phyloP scores from a whole-genome alignment of 1,284 basidiomycete species.

The Trichosporon coremiiforme region DNA sequence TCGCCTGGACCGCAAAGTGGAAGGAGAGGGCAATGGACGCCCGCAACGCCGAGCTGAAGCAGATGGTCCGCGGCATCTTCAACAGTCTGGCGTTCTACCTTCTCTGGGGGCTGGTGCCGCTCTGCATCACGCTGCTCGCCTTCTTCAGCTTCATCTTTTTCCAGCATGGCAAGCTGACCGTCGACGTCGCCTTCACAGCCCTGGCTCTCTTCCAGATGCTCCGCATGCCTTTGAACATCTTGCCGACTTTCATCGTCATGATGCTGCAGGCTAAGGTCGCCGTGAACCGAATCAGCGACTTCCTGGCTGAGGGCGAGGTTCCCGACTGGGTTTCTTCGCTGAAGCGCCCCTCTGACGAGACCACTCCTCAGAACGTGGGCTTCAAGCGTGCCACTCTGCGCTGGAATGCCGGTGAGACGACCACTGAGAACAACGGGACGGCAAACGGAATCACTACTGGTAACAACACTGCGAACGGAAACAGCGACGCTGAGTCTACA shows the following conservation, averaged over 20 bases:
- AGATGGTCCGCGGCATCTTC: conserved; percentile 42
- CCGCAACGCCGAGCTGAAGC: conserved; percentile 49
- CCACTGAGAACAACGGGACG: conserved; percentile 37
- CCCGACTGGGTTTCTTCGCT: conserved; percentile 68
- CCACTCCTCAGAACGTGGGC: conserved; percentile 61
- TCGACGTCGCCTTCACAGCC: conserved; percentile 56
- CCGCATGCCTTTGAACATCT: conserved; percentile 60
- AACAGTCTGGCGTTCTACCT: conserved; percentile 44
- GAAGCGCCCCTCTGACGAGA: conserved; percentile 54
- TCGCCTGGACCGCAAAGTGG: conserved; percentile 57
- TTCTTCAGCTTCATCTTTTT: conserved; percentile 52
- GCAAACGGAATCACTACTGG: no score
- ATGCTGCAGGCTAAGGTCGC: conserved; percentile 68
- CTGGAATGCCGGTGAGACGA: conserved; percentile 63
- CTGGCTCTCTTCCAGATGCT: conserved; percentile 57
- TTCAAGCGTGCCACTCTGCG: conserved; percentile 68
- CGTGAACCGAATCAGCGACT: conserved; percentile 75
- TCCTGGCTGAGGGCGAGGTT: conserved; percentile 80
- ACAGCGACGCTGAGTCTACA: not conserved
- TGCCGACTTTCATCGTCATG: conserved; percentile 46
- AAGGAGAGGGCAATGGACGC: conserved; percentile 49
- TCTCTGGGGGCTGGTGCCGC: conserved; percentile 49
- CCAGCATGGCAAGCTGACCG: conserved; percentile 54
- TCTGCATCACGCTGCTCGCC: conserved; percentile 54
- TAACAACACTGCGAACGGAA: not conserved